Evolutionary conservation across 2,329 filamentous ascomycete genomes (phyloP), one percentile per base, ranked within the genome.

Genomic region (Fusarium redolens): DNA sequence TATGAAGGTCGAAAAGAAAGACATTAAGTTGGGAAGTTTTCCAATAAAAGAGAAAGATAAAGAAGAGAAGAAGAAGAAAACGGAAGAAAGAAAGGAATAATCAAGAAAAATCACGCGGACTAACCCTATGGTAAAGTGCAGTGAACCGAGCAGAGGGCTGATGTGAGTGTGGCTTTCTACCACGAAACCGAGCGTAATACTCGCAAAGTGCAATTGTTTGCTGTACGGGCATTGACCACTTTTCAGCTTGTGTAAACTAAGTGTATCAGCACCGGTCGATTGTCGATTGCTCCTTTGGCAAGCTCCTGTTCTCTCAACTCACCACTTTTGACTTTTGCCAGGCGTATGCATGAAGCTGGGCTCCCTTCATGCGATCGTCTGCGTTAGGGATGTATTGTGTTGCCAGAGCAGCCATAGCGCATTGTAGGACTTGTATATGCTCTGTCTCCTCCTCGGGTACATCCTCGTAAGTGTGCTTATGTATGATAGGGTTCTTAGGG

Each of bases 391-490:
- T 79, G 67, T 84, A 86, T 73, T 89, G 87, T 28, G 87, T 86
- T 50, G 85, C 88, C 35, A 89, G 78, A n/a, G 88, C 87, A 28
- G 87, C 88, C 87, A 90, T 89, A 66, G 87, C 86, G 68, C 83
- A 88, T 18, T 81, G 83, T 50, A 89, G 80, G 45, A 86, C 79
- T 59, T 87, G 84, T 11, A 78, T 40, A 33, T 81, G 78, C 59
- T 85, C 83, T 8, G 79, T 78, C 12, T 68, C 65, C 31, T 60
- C 70, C 15, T 72, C 73, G 10, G 75, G 68, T 22, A 79, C 79
- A 31, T 79, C 80, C 62, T 86, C 84, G 44, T 86, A 84, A 18
- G 83, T 84, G 28, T 80, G 77, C 64, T 82, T 83, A 78, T 90
- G 87, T 31, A 89, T 81, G 31, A 89, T 77, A n/a, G 87, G 87